Evolutionary conservation across 176 grass and related monocot species (phyloP).

Genomic region (Aegilops bicornis): DNA sequence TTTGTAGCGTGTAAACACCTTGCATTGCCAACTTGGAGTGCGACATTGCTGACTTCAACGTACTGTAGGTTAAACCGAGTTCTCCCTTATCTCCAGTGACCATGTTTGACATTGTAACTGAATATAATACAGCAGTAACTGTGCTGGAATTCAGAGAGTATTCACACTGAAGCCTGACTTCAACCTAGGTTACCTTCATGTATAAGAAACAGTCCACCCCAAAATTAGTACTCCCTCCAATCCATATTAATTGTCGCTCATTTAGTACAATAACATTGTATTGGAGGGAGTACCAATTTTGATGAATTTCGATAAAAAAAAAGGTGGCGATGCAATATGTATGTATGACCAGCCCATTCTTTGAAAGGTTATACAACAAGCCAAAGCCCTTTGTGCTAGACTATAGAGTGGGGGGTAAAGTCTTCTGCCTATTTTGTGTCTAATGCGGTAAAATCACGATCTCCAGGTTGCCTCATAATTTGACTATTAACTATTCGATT

Average conservation of each 20-base stretch:
- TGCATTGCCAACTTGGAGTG: conserved; percentile 32
- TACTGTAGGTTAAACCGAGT: conserved; percentile 10
- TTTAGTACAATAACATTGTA: no score
- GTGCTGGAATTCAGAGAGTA: conserved; percentile 11
- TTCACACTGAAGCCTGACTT: conserved; percentile 36
- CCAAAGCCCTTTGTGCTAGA: background rate
- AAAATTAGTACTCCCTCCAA: background rate
- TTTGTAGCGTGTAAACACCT: conserved; percentile 38
- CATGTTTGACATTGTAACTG: conserved; percentile 39
- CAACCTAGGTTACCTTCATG: background rate
- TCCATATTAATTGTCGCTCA: no score
- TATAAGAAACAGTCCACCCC: conserved; percentile 9
- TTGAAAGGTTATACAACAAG: background rate
- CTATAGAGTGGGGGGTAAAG: background rate
- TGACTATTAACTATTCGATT: background rate
- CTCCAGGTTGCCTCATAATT: background rate
- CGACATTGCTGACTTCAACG: conserved; percentile 35
- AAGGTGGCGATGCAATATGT: background rate
- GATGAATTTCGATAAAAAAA: conserved; percentile 9
- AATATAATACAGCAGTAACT: conserved; percentile 20
- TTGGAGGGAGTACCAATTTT: background rate
- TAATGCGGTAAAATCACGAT: background rate
- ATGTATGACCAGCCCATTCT: background rate
- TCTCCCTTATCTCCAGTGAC: conserved; percentile 24
- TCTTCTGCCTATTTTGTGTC: background rate